A percentile compares a stretch with the other conserved stretches of the same genome.
phyloP scores from a whole-genome alignment of 768 basidiomycete genomes.

The Megacollybia marginata region DNA sequence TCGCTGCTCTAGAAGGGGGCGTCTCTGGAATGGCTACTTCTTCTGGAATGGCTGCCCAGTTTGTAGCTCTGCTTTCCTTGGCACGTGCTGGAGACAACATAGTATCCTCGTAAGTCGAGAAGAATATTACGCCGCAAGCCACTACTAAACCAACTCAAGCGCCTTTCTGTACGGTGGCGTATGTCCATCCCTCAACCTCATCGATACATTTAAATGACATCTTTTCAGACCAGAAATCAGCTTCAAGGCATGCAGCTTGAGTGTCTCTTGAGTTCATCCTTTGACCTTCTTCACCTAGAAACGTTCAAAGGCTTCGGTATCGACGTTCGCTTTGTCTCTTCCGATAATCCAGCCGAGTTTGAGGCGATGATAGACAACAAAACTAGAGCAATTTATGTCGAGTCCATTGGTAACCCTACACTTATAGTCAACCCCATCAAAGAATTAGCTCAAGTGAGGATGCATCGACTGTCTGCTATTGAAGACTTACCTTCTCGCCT shows the following conservation, averaged over 20 bases:
- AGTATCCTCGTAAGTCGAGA: conserved; percentile 47
- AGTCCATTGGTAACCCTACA: conserved; percentile 58
- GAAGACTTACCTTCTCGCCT: conserved; percentile 31
- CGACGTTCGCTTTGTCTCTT: conserved; percentile 42
- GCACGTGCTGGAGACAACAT: conserved; percentile 58
- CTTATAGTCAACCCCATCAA: conserved; percentile 47
- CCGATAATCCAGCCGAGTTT: conserved; percentile 38
- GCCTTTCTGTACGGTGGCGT: conserved; percentile 57
- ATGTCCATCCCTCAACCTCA: conserved; percentile 14
- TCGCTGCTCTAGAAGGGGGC: conserved; percentile 49
- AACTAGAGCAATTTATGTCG: conserved; percentile 53
- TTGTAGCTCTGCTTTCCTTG: conserved; percentile 48
- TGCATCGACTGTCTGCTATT: conserved; percentile 23
- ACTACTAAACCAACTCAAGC: conserved; percentile 18
- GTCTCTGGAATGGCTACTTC: conserved; percentile 42
- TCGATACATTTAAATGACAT: no score
- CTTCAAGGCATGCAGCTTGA: background rate
- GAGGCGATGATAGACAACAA: conserved; percentile 49
- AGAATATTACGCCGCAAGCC: background rate
- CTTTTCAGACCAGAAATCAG: background rate
- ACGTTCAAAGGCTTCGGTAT: conserved; percentile 51
- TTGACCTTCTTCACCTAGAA: conserved; percentile 22
- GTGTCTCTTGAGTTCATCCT: no score
- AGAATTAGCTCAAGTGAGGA: conserved; percentile 36
- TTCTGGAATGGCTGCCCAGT: conserved; percentile 58